Base-by-base conservation (phyloP, 495 filamentous ascomycete genomes). In the Corynascus novoguineensis region DNA sequence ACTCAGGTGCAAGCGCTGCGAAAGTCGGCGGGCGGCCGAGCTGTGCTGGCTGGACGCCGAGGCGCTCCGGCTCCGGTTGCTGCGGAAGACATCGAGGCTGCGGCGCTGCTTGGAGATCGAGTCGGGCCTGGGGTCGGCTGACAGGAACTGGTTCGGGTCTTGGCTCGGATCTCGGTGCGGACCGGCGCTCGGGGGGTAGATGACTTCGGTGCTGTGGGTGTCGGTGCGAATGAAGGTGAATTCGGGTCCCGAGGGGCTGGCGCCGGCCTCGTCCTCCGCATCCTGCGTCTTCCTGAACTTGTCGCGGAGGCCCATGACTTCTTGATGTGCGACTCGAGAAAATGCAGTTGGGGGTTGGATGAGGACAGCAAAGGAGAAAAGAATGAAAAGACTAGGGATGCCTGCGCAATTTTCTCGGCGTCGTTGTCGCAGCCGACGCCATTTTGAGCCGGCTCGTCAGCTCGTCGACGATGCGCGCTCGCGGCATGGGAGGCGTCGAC, bases 211-310 rank as follows among this genome's bases (percentile, higher is more conserved):
- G 2, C 84, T 84, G 53, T 84, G 75, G 12, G 92, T 95, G 66
- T 92, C 90, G 57, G 86, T 85, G 41, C 92, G 84, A 59, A 95
- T 78, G 76, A 97, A 88, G 56, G 78, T 90, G 74, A 97, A 87
- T 65, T 86, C 83, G 54, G 89, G 88, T 1, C 81, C 62, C 46
- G 37, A 0, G 44, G 60, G 58, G 50, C 57, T 52, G 44, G 68
- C 65, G 56, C 67, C 63, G 35, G 75, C 68, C 40, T 64, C 73
- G 46, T 78, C 71, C 55, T 81, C 81, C 31, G 69, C 35, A 46
- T 57, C 62, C 37, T 88, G 80, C 68, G 86, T 86, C 73, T 86
- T 91, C 71, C 84, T 87, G 52, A 92, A 75, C 31, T 90, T 75
- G 57, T 89, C 83, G 68, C 82, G 82, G 54, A 92, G 70, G 31